phyloP scores from a whole-genome alignment of 2,329 filamentous ascomycete species.

The Ilyonectria robusta region DNA sequence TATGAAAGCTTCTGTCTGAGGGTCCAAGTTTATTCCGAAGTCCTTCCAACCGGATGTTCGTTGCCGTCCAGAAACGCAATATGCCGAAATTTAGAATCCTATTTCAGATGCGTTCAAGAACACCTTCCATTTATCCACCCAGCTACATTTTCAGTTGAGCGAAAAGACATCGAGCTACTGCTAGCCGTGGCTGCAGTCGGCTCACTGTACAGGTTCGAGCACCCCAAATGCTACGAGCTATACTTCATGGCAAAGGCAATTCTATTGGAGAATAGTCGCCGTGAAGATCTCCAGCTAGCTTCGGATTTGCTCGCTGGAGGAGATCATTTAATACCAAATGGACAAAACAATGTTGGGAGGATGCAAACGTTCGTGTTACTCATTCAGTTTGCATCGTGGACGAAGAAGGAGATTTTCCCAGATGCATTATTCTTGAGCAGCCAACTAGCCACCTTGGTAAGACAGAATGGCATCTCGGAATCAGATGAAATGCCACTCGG shows the following conservation, averaged over 20 bases:
- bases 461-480: slow-evolving; percentile 3
- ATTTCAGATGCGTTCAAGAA: slow-evolving; percentile 7
- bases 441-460: not conserved
- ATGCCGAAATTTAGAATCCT: slow-evolving; percentile 1
- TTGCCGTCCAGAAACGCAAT: slow-evolving; percentile 6
- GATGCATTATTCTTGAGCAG: not conserved
- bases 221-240: not conserved
- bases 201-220: slow-evolving; percentile 5
- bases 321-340: not conserved
- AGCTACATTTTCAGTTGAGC: not conserved
- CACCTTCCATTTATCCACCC: slow-evolving; percentile 16
- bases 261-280: not conserved
- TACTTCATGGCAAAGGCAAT: slow-evolving; percentile 12
- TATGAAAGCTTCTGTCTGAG: not conserved
- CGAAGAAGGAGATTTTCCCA: not conserved
- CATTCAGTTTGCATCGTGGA: slow-evolving; percentile 4
- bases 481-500: not conserved
- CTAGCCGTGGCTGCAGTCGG: slow-evolving; percentile 4
- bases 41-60: not conserved
- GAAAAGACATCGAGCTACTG: not conserved
- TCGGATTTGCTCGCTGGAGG: not conserved
- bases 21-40: not conserved
- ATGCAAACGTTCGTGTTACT: slow-evolving; percentile 3
- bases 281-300: not conserved
- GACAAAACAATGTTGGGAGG: not conserved